phyloP scores from a whole-genome alignment of 2,329 filamentous ascomycete species.

The Elsinoe arachidis region DNA sequence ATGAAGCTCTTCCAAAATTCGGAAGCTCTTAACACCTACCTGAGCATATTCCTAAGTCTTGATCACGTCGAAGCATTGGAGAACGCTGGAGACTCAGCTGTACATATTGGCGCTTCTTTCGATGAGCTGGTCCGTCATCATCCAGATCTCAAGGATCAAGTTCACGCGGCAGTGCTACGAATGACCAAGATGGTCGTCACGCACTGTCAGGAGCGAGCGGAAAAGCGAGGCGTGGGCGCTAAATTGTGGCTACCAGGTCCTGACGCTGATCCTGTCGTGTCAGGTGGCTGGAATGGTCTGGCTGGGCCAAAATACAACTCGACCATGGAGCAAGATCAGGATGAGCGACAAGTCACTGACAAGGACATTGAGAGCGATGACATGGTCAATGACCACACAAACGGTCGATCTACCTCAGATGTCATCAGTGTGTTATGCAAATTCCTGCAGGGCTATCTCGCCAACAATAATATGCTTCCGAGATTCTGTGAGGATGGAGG shows the following conservation, averaged over 20 bases:
- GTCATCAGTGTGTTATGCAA: constrained; percentile 60
- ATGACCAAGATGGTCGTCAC: constrained; percentile 78
- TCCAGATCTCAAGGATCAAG: constrained; percentile 67
- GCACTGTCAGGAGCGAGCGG: constrained; percentile 62
- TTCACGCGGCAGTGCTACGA: constrained; percentile 75
- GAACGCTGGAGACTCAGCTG: constrained; percentile 61
- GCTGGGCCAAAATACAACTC: constrained; percentile 22
- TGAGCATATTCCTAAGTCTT: constrained; percentile 94
- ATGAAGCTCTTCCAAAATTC: constrained; percentile 82
- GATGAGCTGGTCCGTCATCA: constrained; percentile 95
- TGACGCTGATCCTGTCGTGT: constrained; percentile 49
- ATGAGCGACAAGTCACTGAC: not conserved
- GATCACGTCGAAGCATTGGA: constrained; percentile 80
- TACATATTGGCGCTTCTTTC: constrained; percentile 71
- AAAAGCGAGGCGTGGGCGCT: constrained; percentile 62
- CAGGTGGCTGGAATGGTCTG: constrained; percentile 44
- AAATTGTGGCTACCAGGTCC: constrained; percentile 60
- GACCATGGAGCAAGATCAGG: not conserved
- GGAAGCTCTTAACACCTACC: constrained; percentile 72
- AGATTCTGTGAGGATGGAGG: constrained; percentile 72
- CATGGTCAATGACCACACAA: constrained; percentile 11
- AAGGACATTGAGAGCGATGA: constrained; percentile 14
- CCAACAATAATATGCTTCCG: constrained; percentile 62
- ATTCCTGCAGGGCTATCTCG: constrained; percentile 70
- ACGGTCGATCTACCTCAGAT: constrained; percentile 16